Conservation (phyloP, 805 yeast genomes). For the Candida incommunis region DNA sequence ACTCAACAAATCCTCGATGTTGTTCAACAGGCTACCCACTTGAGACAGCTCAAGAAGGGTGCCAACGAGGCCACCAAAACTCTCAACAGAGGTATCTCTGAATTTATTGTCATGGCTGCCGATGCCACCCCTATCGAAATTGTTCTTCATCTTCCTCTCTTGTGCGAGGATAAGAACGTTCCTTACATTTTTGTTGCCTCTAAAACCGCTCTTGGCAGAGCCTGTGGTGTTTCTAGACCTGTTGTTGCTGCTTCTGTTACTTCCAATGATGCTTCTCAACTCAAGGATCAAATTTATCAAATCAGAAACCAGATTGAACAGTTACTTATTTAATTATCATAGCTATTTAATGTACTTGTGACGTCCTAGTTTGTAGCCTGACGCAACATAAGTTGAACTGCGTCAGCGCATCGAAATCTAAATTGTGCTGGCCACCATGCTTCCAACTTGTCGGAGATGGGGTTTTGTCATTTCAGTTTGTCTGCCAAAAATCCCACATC, state of each 20-base stretch:
- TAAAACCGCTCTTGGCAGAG: conserved; percentile 97
- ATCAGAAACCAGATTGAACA: conserved; percentile 99
- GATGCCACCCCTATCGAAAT: conserved; percentile 99
- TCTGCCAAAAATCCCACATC: too few species aligned
- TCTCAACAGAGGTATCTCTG: conserved; percentile 98
- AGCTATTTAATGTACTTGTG: too few species aligned
- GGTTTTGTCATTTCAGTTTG: too few species aligned
- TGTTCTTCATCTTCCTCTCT: conserved; percentile 88
- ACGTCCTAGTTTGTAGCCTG: too few species aligned
- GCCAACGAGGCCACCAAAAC: conserved; percentile 99
- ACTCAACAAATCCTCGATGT: conserved; percentile 95
- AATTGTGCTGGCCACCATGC: too few species aligned
- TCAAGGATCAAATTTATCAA: conserved; percentile 91
- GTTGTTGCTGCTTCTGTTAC: conserved; percentile 98
- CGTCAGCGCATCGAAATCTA: too few species aligned
- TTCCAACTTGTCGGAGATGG: too few species aligned
- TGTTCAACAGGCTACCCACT: conserved; percentile 93
- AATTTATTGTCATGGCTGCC: conserved; percentile 99
- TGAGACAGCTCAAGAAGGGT: conserved; percentile 98
- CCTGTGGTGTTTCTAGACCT: conserved; percentile 99
- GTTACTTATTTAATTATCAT: conserved; percentile 54
- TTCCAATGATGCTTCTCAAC: conserved; percentile 94
- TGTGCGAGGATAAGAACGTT: conserved; percentile 98
- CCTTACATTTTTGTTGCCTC: conserved; percentile 99
- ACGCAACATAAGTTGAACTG: too few species aligned